These are phyloP conservation scores for Penicillium verhagenii DNA, from an alignment of 495 filamentous ascomycete genomes.

Conservation along the genomic window DNA sequence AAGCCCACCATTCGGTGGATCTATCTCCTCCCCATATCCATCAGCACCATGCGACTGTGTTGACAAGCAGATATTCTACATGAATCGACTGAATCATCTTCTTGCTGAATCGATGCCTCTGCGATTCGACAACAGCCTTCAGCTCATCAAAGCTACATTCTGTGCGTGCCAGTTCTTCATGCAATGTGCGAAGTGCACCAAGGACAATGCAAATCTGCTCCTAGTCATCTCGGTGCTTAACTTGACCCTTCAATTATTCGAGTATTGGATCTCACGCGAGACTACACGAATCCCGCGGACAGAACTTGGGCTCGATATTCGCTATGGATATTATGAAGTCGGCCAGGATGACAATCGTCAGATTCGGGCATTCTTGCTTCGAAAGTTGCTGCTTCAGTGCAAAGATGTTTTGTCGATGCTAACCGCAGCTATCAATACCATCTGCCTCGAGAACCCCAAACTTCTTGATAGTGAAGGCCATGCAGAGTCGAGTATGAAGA, in stretches of 20 bases:
- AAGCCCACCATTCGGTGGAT: conserved; percentile 31
- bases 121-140: conserved; percentile 41
- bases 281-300: conserved; percentile 15
- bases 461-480: conserved; percentile 11
- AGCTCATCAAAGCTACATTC: conserved; percentile 35
- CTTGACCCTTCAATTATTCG: conserved; percentile 35
- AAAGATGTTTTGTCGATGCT: conserved; percentile 29
- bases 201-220: conserved; percentile 34
- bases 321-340: conserved; percentile 43
- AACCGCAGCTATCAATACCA: conserved; percentile 20
- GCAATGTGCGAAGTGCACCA: conserved; percentile 36
- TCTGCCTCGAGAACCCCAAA: conserved; percentile 10
- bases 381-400: conserved; percentile 31
- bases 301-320: conserved; percentile 23
- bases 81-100: conserved; percentile 37
- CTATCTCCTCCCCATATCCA: conserved; percentile 20
- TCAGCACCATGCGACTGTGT: conserved; percentile 35
- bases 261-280: conserved; percentile 36
- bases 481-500: background rate
- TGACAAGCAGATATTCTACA: conserved; percentile 33
- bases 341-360: conserved; percentile 34
- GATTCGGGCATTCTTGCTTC: conserved; percentile 34
- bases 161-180: conserved; percentile 36
- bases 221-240: conserved; percentile 37
- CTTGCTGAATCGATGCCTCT: conserved; percentile 28